These are phyloP conservation scores for Leishmania braziliensis DNA, from an alignment of 208 protist genomes.

Conservation along the genomic window DNA sequence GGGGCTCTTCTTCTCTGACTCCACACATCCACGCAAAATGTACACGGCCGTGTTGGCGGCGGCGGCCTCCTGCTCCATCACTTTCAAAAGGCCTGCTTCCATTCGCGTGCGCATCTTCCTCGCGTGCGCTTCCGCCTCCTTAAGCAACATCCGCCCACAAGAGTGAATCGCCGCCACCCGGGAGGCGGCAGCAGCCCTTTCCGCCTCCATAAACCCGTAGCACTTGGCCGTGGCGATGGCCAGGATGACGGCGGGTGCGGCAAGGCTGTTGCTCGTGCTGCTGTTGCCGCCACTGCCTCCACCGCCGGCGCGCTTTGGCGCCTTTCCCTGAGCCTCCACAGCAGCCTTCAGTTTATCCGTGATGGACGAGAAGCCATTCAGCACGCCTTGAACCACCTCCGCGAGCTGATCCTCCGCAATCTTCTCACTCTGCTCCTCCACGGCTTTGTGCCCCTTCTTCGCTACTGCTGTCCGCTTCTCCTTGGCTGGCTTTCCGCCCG, in stretches of 20 bases:
- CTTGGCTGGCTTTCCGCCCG: slow-evolving; percentile 28
- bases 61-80: slow-evolving; percentile 52
- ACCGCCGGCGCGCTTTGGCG: slow-evolving; percentile 41
- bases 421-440: slow-evolving; percentile 53
- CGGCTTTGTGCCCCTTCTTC: slow-evolving; percentile 45
- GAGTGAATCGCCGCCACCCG: slow-evolving; percentile 21
- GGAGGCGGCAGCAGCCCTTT: slow-evolving; percentile 6
- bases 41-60: slow-evolving; percentile 89
- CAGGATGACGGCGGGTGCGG: slow-evolving; percentile 15
- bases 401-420: slow-evolving; percentile 59
- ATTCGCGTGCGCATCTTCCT: slow-evolving; percentile 30
- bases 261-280: neutral
- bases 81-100: slow-evolving; percentile 31
- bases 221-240: slow-evolving; percentile 30
- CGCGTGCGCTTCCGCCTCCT: slow-evolving; percentile 29
- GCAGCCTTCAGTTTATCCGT: slow-evolving; percentile 47
- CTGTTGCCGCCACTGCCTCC: slow-evolving; percentile 10
- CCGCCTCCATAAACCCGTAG: slow-evolving; percentile 35
- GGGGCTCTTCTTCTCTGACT: slow-evolving; percentile 59
- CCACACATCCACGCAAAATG: slow-evolving; percentile 71
- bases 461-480: slow-evolving; percentile 46
- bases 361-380: slow-evolving; percentile 29
- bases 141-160: slow-evolving; percentile 27
- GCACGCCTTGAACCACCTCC: slow-evolving; percentile 48
- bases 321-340: slow-evolving; percentile 36